Evolutionary conservation across 2,329 filamentous ascomycete genomes (phyloP).

Genomic region (Celoporthe dispersa): DNA sequence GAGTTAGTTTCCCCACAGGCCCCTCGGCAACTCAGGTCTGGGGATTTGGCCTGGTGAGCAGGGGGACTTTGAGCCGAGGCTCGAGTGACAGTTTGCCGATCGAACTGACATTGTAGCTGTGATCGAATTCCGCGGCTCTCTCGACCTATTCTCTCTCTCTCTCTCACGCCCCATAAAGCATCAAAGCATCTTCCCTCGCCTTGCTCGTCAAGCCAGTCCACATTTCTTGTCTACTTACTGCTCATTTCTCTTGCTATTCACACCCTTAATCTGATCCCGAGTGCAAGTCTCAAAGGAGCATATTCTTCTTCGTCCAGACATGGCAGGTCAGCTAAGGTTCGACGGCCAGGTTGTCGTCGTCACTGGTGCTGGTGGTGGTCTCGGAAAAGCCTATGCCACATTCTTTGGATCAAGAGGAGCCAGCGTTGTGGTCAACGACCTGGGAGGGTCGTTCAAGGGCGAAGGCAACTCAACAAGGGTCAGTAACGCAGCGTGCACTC

Average conservation of each 20-base stretch:
- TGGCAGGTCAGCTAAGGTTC: slow-evolving; percentile 73
- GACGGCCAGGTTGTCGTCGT: slow-evolving; percentile 90
- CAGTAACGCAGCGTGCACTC: slow-evolving; percentile 34
- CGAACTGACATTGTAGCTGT: slow-evolving; percentile 3
- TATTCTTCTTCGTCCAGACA: slow-evolving; percentile 37
- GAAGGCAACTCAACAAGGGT: slow-evolving; percentile 89
- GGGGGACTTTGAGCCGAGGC: slow-evolving; percentile 29
- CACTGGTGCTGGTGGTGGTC: slow-evolving; percentile 81
- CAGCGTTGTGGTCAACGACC: slow-evolving; percentile 83
- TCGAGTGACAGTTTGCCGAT: slow-evolving; percentile 24
- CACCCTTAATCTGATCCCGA: not conserved
- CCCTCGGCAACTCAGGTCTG: slow-evolving; percentile 26
- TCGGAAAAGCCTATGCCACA: slow-evolving; percentile 80
- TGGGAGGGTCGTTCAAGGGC: slow-evolving; percentile 91
- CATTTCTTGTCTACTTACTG: not conserved
- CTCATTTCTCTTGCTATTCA: not conserved
- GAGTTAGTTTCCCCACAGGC: slow-evolving; percentile 23
- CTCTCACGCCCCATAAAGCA: not conserved
- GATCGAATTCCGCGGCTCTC: not conserved
- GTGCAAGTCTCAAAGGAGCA: not conserved
- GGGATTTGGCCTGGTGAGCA: slow-evolving; percentile 15
- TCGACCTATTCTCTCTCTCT: not conserved
- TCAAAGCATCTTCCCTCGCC: not conserved
- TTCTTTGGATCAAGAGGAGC: slow-evolving; percentile 91
- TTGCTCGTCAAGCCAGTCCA: too few species aligned